A percentile compares a stretch with the other conserved stretches of the same genome.
Conservation (phyloP, 352 stramenopile species). For the Poterioochromonas sp. region DNA sequence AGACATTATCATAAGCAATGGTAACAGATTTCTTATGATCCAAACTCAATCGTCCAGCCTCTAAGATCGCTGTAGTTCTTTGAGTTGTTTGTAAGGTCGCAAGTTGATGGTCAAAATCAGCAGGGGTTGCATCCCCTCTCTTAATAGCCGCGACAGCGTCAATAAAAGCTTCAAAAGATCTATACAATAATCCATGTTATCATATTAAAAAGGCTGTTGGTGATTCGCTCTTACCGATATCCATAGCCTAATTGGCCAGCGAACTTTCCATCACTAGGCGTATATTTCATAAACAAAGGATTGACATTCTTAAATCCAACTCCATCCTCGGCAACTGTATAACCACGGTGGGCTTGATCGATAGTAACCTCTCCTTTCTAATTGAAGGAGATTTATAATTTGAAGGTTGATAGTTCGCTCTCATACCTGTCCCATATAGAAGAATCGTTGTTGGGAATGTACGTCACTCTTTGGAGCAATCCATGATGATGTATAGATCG, state of each 20-base stretch:
- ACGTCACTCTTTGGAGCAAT: slow-evolving; percentile 71
- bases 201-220: no score
- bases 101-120: background rate
- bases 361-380: slow-evolving; percentile 68
- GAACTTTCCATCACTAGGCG: slow-evolving; percentile 70
- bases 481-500: slow-evolving; percentile 70
- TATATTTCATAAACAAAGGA: slow-evolving; percentile 84
- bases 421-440: slow-evolving; percentile 64
- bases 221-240: slow-evolving; percentile 47
- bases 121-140: background rate
- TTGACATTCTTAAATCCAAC: slow-evolving; percentile 64
- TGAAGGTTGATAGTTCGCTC: background rate
- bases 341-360: slow-evolving; percentile 76
- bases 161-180: slow-evolving; percentile 31
- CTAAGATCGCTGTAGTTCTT: slow-evolving; percentile 30
- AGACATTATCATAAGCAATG: slow-evolving; percentile 15
- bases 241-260: slow-evolving; percentile 70
- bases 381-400: background rate
- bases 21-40: background rate
- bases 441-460: slow-evolving; percentile 78
- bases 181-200: no score
- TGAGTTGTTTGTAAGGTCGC: slow-evolving; percentile 14
- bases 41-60: slow-evolving; percentile 23
- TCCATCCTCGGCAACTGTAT: slow-evolving; percentile 60
- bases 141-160: background rate